These are phyloP conservation scores for Piloderma croceum DNA, from an alignment of 768 basidiomycete species.

Conservation along the genomic window DNA sequence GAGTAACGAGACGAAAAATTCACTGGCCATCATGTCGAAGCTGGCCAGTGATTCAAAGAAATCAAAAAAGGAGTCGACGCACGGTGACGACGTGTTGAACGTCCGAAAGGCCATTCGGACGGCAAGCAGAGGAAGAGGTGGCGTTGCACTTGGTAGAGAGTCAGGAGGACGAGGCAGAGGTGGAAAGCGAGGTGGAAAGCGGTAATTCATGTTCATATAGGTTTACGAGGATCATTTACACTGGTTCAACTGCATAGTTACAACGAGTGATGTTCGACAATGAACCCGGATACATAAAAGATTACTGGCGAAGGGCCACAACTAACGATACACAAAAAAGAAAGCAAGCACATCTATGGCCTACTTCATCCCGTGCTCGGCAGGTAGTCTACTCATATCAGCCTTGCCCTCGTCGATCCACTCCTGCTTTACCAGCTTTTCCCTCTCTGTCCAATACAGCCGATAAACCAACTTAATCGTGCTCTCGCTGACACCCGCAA, in stretches of 20 bases:
- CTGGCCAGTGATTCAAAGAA: constrained; percentile 73
- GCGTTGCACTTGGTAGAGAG: constrained; percentile 49
- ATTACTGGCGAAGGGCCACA: too few species aligned
- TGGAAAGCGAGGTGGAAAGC: constrained; percentile 22
- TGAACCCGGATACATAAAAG: too few species aligned
- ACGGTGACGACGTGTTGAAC: constrained; percentile 63
- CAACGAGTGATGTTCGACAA: too few species aligned
- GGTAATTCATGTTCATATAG: too few species aligned
- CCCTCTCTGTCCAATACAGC: constrained; percentile 65
- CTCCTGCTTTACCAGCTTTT: constrained; percentile 77
- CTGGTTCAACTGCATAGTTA: too few species aligned
- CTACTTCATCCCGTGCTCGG: too few species aligned
- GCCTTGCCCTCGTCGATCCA: constrained; percentile 82
- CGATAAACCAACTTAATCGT: constrained; percentile 91
- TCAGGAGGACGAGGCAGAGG: constrained; percentile 16
- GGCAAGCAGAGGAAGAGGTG: constrained; percentile 66
- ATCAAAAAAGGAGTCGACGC: constrained; percentile 39
- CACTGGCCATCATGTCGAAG: constrained; percentile 69
- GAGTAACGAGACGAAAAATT: constrained; percentile 63
- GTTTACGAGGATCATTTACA: too few species aligned
- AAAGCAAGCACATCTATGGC: too few species aligned
- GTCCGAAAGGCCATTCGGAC: constrained; percentile 82
- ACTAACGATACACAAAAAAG: too few species aligned
- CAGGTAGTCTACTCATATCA: constrained; percentile 16
- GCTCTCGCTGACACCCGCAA: constrained; percentile 92